These are phyloP conservation scores for Phaeophleospora eucalypticola DNA, from an alignment of 2,329 filamentous ascomycete genomes.

Conservation along the genomic window DNA sequence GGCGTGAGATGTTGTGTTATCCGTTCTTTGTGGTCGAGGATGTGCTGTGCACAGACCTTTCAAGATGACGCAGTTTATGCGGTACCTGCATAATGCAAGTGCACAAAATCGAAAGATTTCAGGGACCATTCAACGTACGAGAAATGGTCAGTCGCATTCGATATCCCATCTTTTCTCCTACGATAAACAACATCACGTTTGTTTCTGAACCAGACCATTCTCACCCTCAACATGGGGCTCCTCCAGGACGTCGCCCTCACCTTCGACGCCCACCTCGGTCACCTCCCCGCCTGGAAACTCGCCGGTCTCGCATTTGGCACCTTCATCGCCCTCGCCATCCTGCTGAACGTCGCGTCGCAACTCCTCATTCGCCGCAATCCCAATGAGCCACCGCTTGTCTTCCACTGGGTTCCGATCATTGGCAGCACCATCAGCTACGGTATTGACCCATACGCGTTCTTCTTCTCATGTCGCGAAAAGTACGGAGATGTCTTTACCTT, in stretches of 20 bases:
- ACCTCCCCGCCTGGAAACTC: conserved; percentile 40
- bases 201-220: too few species aligned
- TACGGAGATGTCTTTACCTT: conserved; percentile 91
- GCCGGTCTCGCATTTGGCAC: conserved; percentile 42
- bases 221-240: conserved; percentile 26
- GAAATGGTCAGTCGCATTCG: background rate
- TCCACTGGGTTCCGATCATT: conserved; percentile 66
- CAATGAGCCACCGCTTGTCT: conserved; percentile 60
- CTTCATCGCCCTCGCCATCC: conserved; percentile 55
- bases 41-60: background rate
- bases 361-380: conserved; percentile 65
- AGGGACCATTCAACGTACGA: background rate
- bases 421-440: conserved; percentile 92
- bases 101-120: background rate
- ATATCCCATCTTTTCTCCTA: background rate
- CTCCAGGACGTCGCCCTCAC: conserved; percentile 22
- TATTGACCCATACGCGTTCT: conserved; percentile 89
- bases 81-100: background rate
- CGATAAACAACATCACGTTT: background rate
- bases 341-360: conserved; percentile 77
- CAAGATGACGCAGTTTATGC: background rate
- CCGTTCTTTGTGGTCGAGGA: too few species aligned
- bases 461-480: conserved; percentile 68
- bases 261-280: conserved; percentile 19
- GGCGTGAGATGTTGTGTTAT: too few species aligned